phyloP scores from a whole-genome alignment of 75 land plant species.

The Selaginella moellendorffii region DNA sequence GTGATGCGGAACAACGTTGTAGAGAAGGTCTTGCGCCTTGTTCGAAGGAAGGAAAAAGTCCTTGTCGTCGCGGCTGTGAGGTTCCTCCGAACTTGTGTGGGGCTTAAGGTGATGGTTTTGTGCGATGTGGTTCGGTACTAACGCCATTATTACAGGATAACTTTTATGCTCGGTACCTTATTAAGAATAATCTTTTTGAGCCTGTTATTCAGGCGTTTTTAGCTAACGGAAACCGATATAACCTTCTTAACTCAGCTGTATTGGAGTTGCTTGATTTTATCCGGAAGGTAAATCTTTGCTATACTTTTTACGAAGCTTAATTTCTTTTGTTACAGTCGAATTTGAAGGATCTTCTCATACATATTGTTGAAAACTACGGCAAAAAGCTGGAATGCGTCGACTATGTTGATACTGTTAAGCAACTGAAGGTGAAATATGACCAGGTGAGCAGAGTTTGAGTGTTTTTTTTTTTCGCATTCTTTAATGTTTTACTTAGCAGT shows the following conservation, averaged over 20 bases:
- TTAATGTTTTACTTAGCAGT: no score
- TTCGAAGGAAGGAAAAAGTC: conserved; percentile 63
- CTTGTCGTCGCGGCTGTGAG: conserved; percentile 88
- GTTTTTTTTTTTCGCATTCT: no score
- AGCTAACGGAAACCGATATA: conserved; percentile 86
- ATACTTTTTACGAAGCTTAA: not conserved
- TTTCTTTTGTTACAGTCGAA: conserved; percentile 41
- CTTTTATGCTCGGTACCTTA: conserved; percentile 51
- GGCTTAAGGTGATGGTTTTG: conserved; percentile 46
- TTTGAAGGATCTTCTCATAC: conserved; percentile 42
- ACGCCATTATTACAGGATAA: conserved; percentile 54
- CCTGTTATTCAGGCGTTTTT: conserved; percentile 72
- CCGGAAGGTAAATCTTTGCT: conserved; percentile 41
- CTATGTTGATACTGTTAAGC: conserved; percentile 40
- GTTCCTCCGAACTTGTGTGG: conserved; percentile 65
- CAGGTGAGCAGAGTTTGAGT: no score
- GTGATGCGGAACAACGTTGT: conserved; percentile 72
- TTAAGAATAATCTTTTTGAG: conserved; percentile 65
- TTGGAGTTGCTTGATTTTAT: conserved; percentile 78
- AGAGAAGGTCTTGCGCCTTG: conserved; percentile 62
- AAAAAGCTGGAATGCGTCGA: conserved; percentile 47
- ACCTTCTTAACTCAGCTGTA: conserved; percentile 80
- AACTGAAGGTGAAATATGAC: conserved; percentile 73
- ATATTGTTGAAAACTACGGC: conserved; percentile 59
- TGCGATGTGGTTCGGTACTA: not conserved